Evolutionary conservation across 805 yeast genomes (phyloP).

Genomic region (Yarrowia sp.): DNA sequence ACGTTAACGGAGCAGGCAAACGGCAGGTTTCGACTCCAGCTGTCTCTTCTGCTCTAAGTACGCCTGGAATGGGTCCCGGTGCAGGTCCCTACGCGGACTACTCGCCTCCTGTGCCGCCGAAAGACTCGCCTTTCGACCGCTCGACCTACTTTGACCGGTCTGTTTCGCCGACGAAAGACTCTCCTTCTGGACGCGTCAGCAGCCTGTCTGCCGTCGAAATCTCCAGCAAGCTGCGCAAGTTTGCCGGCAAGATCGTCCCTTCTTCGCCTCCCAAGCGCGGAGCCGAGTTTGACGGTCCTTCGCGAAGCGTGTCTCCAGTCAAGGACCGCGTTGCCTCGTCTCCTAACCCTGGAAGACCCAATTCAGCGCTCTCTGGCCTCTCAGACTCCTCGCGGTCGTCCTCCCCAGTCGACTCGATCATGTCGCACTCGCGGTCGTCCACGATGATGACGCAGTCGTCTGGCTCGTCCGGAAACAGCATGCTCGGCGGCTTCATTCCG

Average conservation of each 20-base stretch:
- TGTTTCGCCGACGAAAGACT: background rate
- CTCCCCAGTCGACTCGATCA: conserved; percentile 8
- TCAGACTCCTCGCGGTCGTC: conserved; percentile 1
- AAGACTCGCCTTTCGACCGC: conserved; percentile 3
- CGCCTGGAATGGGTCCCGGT: conserved; percentile 1
- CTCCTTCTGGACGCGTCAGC: conserved; percentile 1
- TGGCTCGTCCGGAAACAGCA: conserved; percentile 2
- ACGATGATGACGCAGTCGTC: conserved; percentile 8
- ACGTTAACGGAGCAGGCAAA: background rate
- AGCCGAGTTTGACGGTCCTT: background rate
- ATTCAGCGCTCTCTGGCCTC: background rate
- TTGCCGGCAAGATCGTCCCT: conserved; percentile 8
- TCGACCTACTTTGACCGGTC: conserved; percentile 16
- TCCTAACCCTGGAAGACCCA: conserved; percentile 10
- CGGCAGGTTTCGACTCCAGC: background rate
- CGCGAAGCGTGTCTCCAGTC: background rate
- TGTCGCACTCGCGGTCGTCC: conserved; percentile 7
- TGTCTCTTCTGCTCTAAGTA: background rate
- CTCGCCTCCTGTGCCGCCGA: conserved; percentile 16
- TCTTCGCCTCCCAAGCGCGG: background rate
- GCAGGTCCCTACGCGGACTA: background rate
- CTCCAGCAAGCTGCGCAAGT: background rate
- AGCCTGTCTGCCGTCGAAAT: conserved; percentile 8
- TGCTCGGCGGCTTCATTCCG: conserved; percentile 1
- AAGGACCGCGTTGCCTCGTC: background rate